Conservation (phyloP, 139 green algal species). For the Chlamydomonas incerta region DNA sequence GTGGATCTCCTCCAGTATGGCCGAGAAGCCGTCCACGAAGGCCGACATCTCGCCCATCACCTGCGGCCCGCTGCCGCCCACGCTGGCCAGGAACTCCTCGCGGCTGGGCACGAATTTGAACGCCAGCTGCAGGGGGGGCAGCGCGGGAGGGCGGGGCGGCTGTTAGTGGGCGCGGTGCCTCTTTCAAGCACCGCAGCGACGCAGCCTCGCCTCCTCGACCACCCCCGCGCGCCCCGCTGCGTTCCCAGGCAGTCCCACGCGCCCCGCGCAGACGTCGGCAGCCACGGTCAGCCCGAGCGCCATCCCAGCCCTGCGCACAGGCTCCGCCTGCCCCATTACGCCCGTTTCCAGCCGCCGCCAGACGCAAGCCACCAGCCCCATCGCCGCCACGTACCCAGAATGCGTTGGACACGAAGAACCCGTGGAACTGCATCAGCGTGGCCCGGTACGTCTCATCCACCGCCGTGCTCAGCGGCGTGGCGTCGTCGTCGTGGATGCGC, state of each 20-base stretch:
- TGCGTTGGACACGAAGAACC: slow-evolving; percentile 78
- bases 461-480: slow-evolving; percentile 47
- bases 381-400: slow-evolving; percentile 74
- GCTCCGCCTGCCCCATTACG: too few species aligned
- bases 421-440: slow-evolving; percentile 81
- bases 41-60: slow-evolving; percentile 55
- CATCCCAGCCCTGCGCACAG: too few species aligned
- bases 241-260: too few species aligned
- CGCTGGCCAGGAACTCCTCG: slow-evolving; percentile 58
- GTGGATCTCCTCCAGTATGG: slow-evolving; percentile 73
- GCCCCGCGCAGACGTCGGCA: too few species aligned
- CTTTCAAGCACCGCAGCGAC: too few species aligned
- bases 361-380: too few species aligned
- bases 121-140: slow-evolving; percentile 48
- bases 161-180: not conserved
- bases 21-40: slow-evolving; percentile 67
- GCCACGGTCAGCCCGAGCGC: too few species aligned
- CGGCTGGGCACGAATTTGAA: slow-evolving; percentile 68
- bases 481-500: slow-evolving; percentile 53
- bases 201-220: too few species aligned
- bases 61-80: slow-evolving; percentile 40
- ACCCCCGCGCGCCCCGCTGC: too few species aligned
- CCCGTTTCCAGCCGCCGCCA: too few species aligned
- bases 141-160: too few species aligned
- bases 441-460: slow-evolving; percentile 70